Percentiles rank a stretch among this genome's conserved stretches.
Conservation (phyloP, 1,139 yeast genomes). For the Scheffersomyces segobiensis region DNA sequence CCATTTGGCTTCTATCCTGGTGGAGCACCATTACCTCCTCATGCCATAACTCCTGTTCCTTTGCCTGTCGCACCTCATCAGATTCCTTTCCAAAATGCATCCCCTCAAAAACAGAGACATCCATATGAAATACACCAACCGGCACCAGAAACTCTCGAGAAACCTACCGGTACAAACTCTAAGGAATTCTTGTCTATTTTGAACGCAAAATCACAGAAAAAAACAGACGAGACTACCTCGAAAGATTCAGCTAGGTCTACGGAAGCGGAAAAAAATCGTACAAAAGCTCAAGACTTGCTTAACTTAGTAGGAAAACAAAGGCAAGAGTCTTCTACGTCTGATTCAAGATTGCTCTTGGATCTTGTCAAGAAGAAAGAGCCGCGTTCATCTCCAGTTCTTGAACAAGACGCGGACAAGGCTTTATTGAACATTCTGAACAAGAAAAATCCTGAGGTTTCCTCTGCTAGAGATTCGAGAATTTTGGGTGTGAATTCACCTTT, state of each 20-base stretch:
- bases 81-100: constrained; percentile 2
- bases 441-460: constrained; percentile 5
- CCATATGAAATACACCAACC: constrained; percentile 29
- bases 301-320: constrained; percentile 26
- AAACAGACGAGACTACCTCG: constrained; percentile 10
- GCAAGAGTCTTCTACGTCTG: constrained; percentile 2
- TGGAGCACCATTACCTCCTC: constrained; percentile 3
- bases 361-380: constrained; percentile 6
- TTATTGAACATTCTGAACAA: constrained; percentile 9
- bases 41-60: constrained; percentile 2
- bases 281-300: constrained; percentile 42
- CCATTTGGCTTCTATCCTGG: constrained; percentile 9
- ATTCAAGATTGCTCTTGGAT: not conserved
- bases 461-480: not conserved
- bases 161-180: constrained; percentile 46
- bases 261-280: constrained; percentile 28
- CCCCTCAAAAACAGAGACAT: constrained; percentile 4
- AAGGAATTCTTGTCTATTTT: constrained; percentile 55
- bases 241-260: constrained; percentile 9
- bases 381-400: constrained; percentile 12
- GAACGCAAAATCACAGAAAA: constrained; percentile 24
- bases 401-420: constrained; percentile 5
- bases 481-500: constrained; percentile 8
- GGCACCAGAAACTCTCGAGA: constrained; percentile 43
- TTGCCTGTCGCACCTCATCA: constrained; percentile 2